Percentiles rank a stretch among this genome's conserved stretches.
Evolutionary conservation across 2,329 filamentous ascomycete genomes (phyloP).

Genomic region (Coccinonectria pachysandricola): DNA sequence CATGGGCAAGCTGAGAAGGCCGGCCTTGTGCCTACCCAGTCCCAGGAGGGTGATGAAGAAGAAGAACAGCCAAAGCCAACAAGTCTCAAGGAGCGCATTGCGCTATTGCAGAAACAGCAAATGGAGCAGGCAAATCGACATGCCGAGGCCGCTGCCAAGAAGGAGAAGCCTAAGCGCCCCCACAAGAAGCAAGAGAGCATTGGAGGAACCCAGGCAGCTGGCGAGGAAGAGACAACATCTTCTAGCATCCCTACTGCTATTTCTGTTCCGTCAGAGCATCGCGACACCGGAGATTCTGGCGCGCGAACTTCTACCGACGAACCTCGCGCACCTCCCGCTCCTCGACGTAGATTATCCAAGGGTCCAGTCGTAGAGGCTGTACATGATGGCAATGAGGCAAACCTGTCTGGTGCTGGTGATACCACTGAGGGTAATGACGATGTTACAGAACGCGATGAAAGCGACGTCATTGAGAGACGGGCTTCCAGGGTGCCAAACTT

Average conservation of each 20-base stretch:
- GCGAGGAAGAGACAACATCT: slow-evolving; percentile 20
- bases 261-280: slow-evolving; percentile 30
- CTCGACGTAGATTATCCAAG: slow-evolving; percentile 44
- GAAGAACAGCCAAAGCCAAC: slow-evolving; percentile 86
- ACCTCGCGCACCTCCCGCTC: slow-evolving; percentile 29
- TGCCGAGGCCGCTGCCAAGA: slow-evolving; percentile 66
- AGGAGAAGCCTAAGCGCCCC: slow-evolving; percentile 73
- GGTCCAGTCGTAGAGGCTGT: slow-evolving; percentile 32
- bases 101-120: slow-evolving; percentile 86
- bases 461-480: slow-evolving; percentile 46
- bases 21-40: slow-evolving; percentile 41
- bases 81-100: slow-evolving; percentile 91
- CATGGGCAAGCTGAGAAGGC: slow-evolving; percentile 58
- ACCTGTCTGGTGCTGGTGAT: slow-evolving; percentile 54
- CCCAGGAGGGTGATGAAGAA: slow-evolving; percentile 42
- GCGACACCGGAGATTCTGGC: slow-evolving; percentile 35
- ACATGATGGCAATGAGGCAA: slow-evolving; percentile 54
- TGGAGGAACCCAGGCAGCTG: slow-evolving; percentile 20
- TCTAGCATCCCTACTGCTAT: slow-evolving; percentile 13
- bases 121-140: slow-evolving; percentile 77
- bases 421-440: slow-evolving; percentile 53
- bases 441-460: slow-evolving; percentile 62
- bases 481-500: slow-evolving; percentile 30
- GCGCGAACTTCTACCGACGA: slow-evolving; percentile 42
- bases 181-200: slow-evolving; percentile 57